A percentile compares a stretch with the other conserved stretches of the same genome.
phyloP scores from a whole-genome alignment of 2,329 filamentous ascomycete species.

The Orbilia quercus region DNA sequence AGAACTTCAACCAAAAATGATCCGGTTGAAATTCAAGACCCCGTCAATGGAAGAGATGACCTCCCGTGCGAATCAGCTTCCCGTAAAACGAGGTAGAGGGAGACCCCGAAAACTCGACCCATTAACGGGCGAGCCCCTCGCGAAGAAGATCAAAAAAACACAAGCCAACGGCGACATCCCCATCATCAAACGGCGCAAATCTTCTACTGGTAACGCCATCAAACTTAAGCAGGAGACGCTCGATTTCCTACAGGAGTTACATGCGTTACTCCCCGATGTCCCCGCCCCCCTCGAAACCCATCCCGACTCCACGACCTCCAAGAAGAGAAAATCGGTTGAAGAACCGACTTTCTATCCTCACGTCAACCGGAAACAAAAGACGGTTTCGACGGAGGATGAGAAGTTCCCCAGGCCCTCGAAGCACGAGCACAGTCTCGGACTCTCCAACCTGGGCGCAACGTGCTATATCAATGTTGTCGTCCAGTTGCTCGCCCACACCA shows the following conservation, averaged over 20 bases:
- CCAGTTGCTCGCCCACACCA: conserved; percentile 43
- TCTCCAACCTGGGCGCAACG: conserved; percentile 51
- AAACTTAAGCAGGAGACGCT: conserved; percentile 18
- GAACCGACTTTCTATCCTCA: conserved; percentile 36
- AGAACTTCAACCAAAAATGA: conserved; percentile 34
- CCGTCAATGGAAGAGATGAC: conserved; percentile 16
- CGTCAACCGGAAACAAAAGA: conserved; percentile 45
- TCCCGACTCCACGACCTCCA: neutral
- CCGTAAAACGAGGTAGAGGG: conserved; percentile 37
- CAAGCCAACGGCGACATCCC: conserved; percentile 4
- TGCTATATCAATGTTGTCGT: conserved; percentile 54
- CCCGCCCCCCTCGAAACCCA: neutral
- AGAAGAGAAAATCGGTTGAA: conserved; percentile 39
- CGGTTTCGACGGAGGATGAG: conserved; percentile 39
- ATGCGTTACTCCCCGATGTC: neutral
- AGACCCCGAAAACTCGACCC: conserved; percentile 43
- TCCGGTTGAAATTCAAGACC: conserved; percentile 34
- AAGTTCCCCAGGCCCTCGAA: conserved; percentile 22
- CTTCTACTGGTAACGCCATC: conserved; percentile 14
- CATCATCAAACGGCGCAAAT: conserved; percentile 29
- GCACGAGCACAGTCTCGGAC: conserved; percentile 44
- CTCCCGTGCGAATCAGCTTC: neutral
- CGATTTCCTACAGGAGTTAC: neutral
- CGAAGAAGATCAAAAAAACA: conserved; percentile 11
- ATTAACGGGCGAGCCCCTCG: conserved; percentile 23